Conservation (phyloP, 305 asterid genomes). For the Solanum hybrid region DNA sequence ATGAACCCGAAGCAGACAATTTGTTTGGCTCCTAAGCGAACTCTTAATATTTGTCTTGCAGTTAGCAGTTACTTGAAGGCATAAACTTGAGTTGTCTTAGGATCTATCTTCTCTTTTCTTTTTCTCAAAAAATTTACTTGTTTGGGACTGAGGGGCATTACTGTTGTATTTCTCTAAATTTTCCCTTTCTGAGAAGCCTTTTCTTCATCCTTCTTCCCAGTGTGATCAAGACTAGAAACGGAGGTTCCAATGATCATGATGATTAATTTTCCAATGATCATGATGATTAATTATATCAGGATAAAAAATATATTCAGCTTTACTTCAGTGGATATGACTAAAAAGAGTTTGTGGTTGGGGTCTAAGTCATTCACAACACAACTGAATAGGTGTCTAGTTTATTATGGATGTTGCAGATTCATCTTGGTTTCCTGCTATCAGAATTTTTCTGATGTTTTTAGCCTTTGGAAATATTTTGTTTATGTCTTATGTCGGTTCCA, state of each 20-base stretch:
- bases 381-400: neutral
- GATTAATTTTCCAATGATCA: neutral
- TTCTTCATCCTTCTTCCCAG: neutral
- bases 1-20: neutral
- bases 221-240: neutral
- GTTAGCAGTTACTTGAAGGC: neutral
- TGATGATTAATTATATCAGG: neutral
- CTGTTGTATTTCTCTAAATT: neutral
- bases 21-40: neutral
- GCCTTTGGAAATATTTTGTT: neutral
- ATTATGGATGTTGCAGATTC: neutral
- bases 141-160: neutral
- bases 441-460: neutral
- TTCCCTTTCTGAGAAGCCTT: neutral
- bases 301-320: neutral
- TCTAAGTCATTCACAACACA: neutral
- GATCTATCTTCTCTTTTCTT: neutral
- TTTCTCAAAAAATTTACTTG: neutral
- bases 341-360: neutral
- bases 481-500: conserved; percentile 4
- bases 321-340: neutral
- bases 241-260: neutral
- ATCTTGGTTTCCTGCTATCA: neutral
- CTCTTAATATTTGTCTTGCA: neutral
- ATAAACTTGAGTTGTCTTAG: neutral